phyloP scores from a whole-genome alignment of 306 rosid genomes.

The Herpetospermum pedunculosum region DNA sequence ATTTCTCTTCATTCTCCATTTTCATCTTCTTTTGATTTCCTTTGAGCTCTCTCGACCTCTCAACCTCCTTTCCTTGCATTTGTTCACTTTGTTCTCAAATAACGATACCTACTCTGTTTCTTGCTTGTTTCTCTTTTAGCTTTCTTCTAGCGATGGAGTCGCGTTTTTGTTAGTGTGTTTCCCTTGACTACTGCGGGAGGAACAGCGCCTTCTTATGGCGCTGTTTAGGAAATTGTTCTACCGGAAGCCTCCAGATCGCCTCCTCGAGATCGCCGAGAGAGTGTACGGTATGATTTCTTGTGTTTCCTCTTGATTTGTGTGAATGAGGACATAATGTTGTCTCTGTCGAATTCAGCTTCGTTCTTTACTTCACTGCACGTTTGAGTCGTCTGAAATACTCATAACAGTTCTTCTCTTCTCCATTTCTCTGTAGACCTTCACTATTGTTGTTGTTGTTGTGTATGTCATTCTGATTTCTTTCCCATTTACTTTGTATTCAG shows the following conservation, averaged over 20 bases:
- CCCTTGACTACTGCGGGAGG: constrained; percentile 34
- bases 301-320: too few relatives aligned
- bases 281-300: constrained; percentile 53
- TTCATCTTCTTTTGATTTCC: background rate
- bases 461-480: background rate
- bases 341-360: constrained; percentile 15
- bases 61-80: background rate
- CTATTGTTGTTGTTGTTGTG: background rate
- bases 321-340: background rate
- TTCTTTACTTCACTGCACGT: background rate
- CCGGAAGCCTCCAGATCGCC: constrained; percentile 99
- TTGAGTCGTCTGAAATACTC: background rate
- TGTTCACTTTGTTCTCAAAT: background rate
- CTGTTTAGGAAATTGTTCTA: constrained; percentile 93
- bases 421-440: background rate
- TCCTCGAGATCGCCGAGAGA: constrained; percentile 92
- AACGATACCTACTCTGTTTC: background rate
- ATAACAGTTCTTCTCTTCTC: background rate
- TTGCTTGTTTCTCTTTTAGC: background rate
- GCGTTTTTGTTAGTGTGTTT: constrained; percentile 16
- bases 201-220: constrained; percentile 99
- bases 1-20: background rate
- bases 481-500: background rate
- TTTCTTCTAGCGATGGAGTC: constrained; percentile 6
- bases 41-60: background rate